A percentile compares a stretch with the other conserved stretches of the same genome.
These are phyloP conservation scores for Aspergillus intermedius DNA, from an alignment of 2,329 filamentous ascomycete genomes.

Conservation along the genomic window DNA sequence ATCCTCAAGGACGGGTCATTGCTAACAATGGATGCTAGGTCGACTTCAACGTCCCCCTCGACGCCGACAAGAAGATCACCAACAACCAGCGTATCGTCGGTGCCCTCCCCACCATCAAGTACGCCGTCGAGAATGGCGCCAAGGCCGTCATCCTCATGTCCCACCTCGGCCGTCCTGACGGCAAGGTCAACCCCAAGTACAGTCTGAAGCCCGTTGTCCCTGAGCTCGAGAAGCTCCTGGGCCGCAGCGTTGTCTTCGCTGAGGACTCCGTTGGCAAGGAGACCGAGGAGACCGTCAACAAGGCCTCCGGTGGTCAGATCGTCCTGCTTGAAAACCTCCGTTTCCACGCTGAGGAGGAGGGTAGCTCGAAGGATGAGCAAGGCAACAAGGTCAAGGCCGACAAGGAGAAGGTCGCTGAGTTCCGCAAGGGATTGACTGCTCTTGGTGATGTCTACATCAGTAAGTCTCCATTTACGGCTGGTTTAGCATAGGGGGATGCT, in stretches of 20 bases:
- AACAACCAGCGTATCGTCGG: constrained; percentile 98
- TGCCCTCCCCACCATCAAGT: constrained; percentile 90
- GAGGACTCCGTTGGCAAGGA: constrained; percentile 85
- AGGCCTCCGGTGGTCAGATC: constrained; percentile 72
- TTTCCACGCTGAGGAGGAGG: constrained; percentile 98
- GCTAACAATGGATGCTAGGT: constrained; percentile 53
- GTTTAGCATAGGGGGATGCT: background rate
- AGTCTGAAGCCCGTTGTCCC: constrained; percentile 85
- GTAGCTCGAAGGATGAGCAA: constrained; percentile 84
- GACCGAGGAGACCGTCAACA: constrained; percentile 83
- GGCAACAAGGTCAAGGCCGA: constrained; percentile 99
- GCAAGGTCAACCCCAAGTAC: constrained; percentile 85
- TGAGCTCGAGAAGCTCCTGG: constrained; percentile 84
- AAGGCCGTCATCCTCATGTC: constrained; percentile 97
- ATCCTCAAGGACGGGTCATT: background rate
- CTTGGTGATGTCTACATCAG: constrained; percentile 96
- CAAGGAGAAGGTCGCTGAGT: constrained; percentile 83
- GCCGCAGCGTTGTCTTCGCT: constrained; percentile 78
- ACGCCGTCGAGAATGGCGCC: constrained; percentile 81
- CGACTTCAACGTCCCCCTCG: constrained; percentile 99
- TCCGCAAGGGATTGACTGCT: constrained; percentile 90
- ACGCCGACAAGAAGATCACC: constrained; percentile 86
- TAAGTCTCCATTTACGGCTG: constrained; percentile 41
- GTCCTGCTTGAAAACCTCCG: constrained; percentile 95
- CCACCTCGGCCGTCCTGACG: constrained; percentile 92